Evolutionary conservation across 2,329 filamentous ascomycete genomes (phyloP).

Genomic region (Pseudomassariella vexata): DNA sequence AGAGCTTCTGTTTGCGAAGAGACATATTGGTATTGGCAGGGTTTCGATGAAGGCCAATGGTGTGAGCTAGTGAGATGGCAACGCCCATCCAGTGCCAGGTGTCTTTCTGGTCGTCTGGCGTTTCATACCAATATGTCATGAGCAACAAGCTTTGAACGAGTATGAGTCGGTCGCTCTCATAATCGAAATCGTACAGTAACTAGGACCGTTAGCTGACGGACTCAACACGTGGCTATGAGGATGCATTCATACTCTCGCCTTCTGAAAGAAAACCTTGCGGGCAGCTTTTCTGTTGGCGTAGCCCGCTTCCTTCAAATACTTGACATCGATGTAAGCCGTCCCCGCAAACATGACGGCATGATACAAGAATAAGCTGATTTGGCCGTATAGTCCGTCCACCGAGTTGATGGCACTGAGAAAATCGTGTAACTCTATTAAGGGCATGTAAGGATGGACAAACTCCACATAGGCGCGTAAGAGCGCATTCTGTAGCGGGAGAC

Average conservation of each 20-base stretch:
- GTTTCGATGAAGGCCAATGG: constrained; percentile 86
- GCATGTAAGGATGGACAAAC: constrained; percentile 93
- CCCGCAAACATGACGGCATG: constrained; percentile 94
- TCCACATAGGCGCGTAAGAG: constrained; percentile 78
- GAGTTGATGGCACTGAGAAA: constrained; percentile 56
- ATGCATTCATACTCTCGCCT: constrained; percentile 62
- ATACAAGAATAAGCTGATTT: constrained; percentile 80
- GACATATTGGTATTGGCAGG: constrained; percentile 72
- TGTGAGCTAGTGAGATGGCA: constrained; percentile 86
- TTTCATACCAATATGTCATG: constrained; percentile 98
- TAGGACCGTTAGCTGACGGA: constrained; percentile 26
- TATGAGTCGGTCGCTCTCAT: constrained; percentile 82
- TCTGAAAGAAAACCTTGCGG: constrained; percentile 82
- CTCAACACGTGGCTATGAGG: constrained; percentile 5
- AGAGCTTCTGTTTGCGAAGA: constrained; percentile 67
- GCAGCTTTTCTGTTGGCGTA: constrained; percentile 75
- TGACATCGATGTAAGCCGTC: constrained; percentile 80
- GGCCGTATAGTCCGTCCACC: constrained; percentile 62
- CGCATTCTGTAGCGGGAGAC: constrained; percentile 66
- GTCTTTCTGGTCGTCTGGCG: constrained; percentile 93
- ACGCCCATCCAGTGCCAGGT: constrained; percentile 99
- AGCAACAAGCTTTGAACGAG: constrained; percentile 83
- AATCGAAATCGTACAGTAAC: constrained; percentile 92
- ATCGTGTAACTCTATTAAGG: constrained; percentile 65
- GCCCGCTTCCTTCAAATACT: constrained; percentile 68